Evolutionary conservation across 2,329 filamentous ascomycete species (phyloP), one percentile per base, ranked within the genome.

Genomic region (Emergomyces orientalis): DNA sequence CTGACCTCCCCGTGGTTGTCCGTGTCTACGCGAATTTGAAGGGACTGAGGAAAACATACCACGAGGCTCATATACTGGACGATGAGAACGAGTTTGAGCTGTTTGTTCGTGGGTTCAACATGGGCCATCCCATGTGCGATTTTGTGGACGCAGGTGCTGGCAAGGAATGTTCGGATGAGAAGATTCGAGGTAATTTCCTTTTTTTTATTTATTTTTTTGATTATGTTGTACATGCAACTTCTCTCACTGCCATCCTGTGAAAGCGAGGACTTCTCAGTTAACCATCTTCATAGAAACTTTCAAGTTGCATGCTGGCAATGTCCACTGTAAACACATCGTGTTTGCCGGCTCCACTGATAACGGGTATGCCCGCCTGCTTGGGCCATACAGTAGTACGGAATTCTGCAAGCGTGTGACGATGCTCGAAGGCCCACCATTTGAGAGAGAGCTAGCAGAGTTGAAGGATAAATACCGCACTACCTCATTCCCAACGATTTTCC

Each of bases 91-190:
- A 65, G 0, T 66, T 79, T 47, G 62, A 67, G 27, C 66, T 69
- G 1, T 79, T 79, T 63, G 71, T 78, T 17, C 74, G 74, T 22
- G 77, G 76, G 0, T 78, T 79, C 69, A 79, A 79, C 60, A 77
- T 74, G 66, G 73, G 70, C 27, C 65, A 73, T 57, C 60, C 68
- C 1, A 61, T 75, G 25, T 77, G 73, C 64, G 75, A 78, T 47
- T 77, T 74, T 62, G 70, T 78, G 30, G 76, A 79, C 68, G 76
- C 74, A 11, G 77, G 77, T 6, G 71, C 74, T 62, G 76, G 76
- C 11, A 79, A 79, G 62, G 76, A 79, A 63, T 78, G 76, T 56
- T 69, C 75, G 1, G 77, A 79, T 66, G 71, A 73, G 43, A 79
- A 78, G 60, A 66, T 79, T 22, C 73, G 73, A 71, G 76, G 77